Conservation (phyloP, 1,284 basidiomycete genomes). For the Sporisorium reilianum region DNA sequence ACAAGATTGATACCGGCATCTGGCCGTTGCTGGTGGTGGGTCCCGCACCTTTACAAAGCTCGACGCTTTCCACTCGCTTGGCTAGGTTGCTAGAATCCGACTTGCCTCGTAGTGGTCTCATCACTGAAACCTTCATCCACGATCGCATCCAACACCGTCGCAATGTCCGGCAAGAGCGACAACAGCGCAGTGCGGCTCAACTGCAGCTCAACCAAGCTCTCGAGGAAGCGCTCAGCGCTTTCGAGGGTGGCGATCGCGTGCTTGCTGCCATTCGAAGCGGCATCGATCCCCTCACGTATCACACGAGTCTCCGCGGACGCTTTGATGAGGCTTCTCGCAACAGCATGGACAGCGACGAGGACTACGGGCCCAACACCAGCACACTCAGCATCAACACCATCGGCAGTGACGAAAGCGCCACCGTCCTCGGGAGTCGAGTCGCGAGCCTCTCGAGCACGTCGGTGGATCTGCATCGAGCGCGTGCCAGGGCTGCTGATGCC, state of each 20-base stretch:
- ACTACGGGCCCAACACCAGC: conserved; percentile 41
- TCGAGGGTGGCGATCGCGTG: conserved; percentile 33
- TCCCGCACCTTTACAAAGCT: conserved; percentile 41
- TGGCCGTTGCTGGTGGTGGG: conserved; percentile 53
- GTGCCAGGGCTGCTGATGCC: neutral
- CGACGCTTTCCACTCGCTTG: conserved; percentile 16
- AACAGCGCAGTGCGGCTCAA: conserved; percentile 34
- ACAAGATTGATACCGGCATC: conserved; percentile 53
- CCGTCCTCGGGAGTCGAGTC: conserved; percentile 40
- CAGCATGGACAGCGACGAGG: conserved; percentile 46
- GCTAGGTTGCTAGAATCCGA: conserved; percentile 22
- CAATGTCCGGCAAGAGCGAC: conserved; percentile 15
- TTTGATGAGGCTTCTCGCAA: conserved; percentile 11
- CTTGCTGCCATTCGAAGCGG: conserved; percentile 34
- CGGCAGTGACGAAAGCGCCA: conserved; percentile 51
- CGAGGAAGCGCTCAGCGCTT: conserved; percentile 43
- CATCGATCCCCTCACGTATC: neutral
- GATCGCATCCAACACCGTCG: conserved; percentile 21
- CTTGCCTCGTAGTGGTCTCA: conserved; percentile 14
- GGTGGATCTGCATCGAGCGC: conserved; percentile 19
- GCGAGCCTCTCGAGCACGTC: conserved; percentile 36
- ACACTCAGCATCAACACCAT: conserved; percentile 50
- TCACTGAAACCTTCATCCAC: conserved; percentile 25
- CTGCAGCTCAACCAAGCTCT: conserved; percentile 47
- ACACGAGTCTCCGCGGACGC: neutral